Percentiles rank a stretch among this genome's conserved stretches.
Evolutionary conservation across 768 basidiomycete genomes (phyloP).

Genomic region (Clathrus columnatus): DNA sequence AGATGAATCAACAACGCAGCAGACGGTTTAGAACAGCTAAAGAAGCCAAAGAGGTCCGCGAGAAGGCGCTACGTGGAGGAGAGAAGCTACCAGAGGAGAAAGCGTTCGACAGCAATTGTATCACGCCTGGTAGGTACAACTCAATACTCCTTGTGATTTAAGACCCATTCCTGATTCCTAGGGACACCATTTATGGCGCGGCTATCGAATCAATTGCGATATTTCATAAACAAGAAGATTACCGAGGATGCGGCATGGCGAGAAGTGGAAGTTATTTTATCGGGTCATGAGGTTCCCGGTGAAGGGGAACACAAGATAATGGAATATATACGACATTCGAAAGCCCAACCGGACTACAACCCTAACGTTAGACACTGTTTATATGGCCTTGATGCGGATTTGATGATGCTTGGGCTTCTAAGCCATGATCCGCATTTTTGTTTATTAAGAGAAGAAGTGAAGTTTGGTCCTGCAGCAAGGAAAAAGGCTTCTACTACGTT

Average conservation of each 20-base stretch:
- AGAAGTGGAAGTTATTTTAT: constrained; percentile 83
- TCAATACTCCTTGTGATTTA: background rate
- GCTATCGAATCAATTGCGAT: constrained; percentile 85
- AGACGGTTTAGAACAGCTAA: constrained; percentile 90
- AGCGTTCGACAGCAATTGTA: constrained; percentile 97
- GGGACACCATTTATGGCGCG: constrained; percentile 94
- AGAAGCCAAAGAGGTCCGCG: constrained; percentile 79
- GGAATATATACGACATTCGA: constrained; percentile 93
- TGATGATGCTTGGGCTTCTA: constrained; percentile 95
- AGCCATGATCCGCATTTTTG: constrained; percentile 99
- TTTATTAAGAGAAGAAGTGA: constrained; percentile 93
- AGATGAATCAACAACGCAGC: constrained; percentile 98
- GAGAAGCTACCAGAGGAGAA: constrained; percentile 89
- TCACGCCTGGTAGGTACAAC: constrained; percentile 77
- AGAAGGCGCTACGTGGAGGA: constrained; percentile 81
- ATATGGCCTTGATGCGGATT: constrained; percentile 95
- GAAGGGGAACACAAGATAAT: constrained; percentile 99
- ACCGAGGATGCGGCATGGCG: constrained; percentile 95
- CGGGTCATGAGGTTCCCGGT: constrained; percentile 96
- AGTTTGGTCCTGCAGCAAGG: constrained; percentile 76
- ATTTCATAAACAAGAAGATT: constrained; percentile 98
- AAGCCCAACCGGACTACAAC: constrained; percentile 93
- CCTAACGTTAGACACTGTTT: constrained; percentile 96
- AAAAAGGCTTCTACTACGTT: constrained; percentile 61
- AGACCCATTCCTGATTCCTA: background rate